Percentiles rank a stretch among this genome's conserved stretches.
Evolutionary conservation across 257 asterid genomes (phyloP).

Genomic region (Jasminum sambac): DNA sequence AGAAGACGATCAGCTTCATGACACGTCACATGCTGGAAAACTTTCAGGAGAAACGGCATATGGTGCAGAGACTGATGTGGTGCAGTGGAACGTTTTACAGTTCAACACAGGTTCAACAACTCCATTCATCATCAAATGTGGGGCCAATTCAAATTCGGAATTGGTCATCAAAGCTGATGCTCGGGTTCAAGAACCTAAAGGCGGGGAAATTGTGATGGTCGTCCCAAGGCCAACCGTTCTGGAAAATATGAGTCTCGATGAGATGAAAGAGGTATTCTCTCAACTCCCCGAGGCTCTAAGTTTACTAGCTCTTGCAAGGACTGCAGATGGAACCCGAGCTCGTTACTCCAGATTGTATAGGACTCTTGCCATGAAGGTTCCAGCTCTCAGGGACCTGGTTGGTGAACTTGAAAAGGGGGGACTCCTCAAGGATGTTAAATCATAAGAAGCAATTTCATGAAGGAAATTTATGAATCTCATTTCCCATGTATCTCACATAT

Average conservation of each 20-base stretch:
- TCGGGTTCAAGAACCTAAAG: constrained; percentile 87
- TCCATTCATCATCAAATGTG: constrained; percentile 93
- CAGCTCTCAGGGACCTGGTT: constrained; percentile 87
- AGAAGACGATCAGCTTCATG: constrained; percentile 69
- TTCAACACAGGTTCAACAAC: constrained; percentile 91
- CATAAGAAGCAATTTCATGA: constrained; percentile 26
- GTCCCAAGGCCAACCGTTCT: constrained; percentile 80
- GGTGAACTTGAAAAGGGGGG: constrained; percentile 93
- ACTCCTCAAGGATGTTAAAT: constrained; percentile 67
- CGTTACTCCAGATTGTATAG: constrained; percentile 92
- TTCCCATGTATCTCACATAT: constrained; percentile 5
- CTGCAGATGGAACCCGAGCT: constrained; percentile 98
- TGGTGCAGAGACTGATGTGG: constrained; percentile 78
- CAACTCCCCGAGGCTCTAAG: constrained; percentile 89
- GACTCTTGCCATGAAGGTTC: constrained; percentile 96
- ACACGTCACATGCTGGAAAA: constrained; percentile 39
- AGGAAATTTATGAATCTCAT: constrained; percentile 7
- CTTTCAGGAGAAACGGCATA: constrained; percentile 36
- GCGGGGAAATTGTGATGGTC: constrained; percentile 85
- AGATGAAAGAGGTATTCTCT: constrained; percentile 64
- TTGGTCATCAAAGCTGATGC: constrained; percentile 90
- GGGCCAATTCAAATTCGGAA: constrained; percentile 93
- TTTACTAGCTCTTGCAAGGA: constrained; percentile 86
- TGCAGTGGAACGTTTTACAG: constrained; percentile 95
- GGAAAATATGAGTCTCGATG: constrained; percentile 76